Base-by-base conservation (phyloP, 2,329 filamentous ascomycete species). In the Helminthosporium solani region DNA sequence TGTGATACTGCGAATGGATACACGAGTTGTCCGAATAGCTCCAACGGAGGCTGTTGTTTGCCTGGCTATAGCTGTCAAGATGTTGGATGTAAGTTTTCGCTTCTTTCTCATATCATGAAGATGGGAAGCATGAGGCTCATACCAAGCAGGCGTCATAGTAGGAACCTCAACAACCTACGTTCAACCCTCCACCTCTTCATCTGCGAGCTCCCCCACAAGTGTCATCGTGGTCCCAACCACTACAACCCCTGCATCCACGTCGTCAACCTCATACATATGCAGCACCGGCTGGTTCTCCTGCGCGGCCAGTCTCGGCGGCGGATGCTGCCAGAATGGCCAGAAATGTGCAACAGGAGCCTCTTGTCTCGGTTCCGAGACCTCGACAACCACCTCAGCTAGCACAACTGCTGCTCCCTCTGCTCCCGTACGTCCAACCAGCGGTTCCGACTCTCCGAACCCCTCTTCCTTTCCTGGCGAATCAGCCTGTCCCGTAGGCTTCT, bases 401-500 rank as follows among this genome's bases (percentile, higher is more conserved):
- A 23, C 30, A 7, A 42, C 40, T 16, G 40, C 61, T 28, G 66
- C 68, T 7, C 72, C 72, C 15, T 62, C 58, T 7, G 70, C 73
- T 3, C 73, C 73, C 1, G 63, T 73, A 8, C 66, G 74, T 2
- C 73, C 74, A 1, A 76, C 73, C 1, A 71, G 68, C 50, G 67
- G 69, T 5, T 25, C 40, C 18, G 20, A 7, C 18, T 57, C 71
- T 21, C 67, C 75, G 11, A 64, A 74, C 1, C 57, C 59, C 56
- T 77, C 63, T 95, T 90, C 61, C 88, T 90, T 1, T 90, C 86
- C 0, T 88, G 23, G 19, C 8, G 35, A 38, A 25, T 25, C 35
- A 23, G 62, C 79, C 58, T 97, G 92, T 59, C 92, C 92, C 0
- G 91, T 86, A 0, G 91, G 91, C 2, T 97, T 91, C 75, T 97